Evolutionary conservation across 2,329 filamentous ascomycete genomes (phyloP), one percentile per base, ranked within the genome.

Genomic region (Penicillium griseofulvum): DNA sequence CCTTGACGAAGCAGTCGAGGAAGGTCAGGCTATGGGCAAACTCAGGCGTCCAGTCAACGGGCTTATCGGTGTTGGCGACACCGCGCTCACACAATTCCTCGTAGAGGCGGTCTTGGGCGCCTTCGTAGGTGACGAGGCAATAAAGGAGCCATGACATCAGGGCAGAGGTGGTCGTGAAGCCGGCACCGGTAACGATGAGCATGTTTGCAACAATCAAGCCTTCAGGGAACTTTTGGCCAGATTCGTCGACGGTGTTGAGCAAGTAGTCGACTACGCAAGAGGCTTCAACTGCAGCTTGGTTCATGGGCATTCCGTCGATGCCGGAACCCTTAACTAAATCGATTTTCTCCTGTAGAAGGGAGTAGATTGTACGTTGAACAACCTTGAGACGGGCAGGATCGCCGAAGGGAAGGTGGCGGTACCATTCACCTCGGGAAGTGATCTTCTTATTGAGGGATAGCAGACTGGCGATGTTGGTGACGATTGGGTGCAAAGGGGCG

Each of bases 371-470:
- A 3, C 53, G 54, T 28, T 57, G 55, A 31, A 61, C 61, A 14
- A 50, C 38, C 41, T 57, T 59, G 6, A 84, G 69, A 12, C 69
- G 71, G 14, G 75, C 72, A 0, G 81, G 77, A 48, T 83, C 80
- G 9, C 83, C 83, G 51, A 85, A 85, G 0, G 83, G 83, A 14
- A 86, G 64, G 29, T 74, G 69, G 1, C 71, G 71, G 56, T 84
- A 85, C 82, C 82, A 85, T 44, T 71, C 71, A 1, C 81, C 80
- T 61, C 77, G 74, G 0, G 78, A 73, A 0, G 80, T 75, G 14
- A 84, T 71, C 64, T 81, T 82, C 72, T 86, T 85, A 70, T 83
- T 86, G n/a, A 86, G 69, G 43, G 75, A 72, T 1, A 86, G 71
- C 0, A 73, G 62, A 42, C 78, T 71, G 0, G 77, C 82, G 31